Base-by-base conservation (phyloP, 192 early-diverging fungal species). In the Kickxella alabastrina region DNA sequence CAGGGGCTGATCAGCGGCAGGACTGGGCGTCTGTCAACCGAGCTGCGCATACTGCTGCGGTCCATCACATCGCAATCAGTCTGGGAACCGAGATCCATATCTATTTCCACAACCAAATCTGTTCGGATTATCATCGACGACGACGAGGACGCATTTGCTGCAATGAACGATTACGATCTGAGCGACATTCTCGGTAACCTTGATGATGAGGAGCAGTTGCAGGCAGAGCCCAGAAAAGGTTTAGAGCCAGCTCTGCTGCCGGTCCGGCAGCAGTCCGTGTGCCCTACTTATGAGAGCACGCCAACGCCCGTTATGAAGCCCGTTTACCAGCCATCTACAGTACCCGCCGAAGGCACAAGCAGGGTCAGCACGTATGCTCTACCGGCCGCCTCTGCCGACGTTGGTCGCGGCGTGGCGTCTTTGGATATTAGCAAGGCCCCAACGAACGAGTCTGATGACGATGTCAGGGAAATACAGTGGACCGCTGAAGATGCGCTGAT, bases 121-220 rank as follows among this genome's bases (percentile, higher is more conserved):
- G 61, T 67, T 6, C 65, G 60, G 54, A 64, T 64, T 37, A 63
- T 55, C 46, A 60, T 68, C 36, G 57, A 68, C 36, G 59, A 64
- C 21, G 64, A 59, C 32, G 54, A 64, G 21, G 62, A 75, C 23
- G 55, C 31, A 4, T 59, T 75, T 46, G 56, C 59, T n/a, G 57
- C 47, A 13, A 43, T 60, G 18, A 54, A 68, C 40, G 44, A 43
- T 21, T 31, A 50, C 3, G 72, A 67, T 14, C 35, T 75, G 1
- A 60, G 43, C 52, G 65, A 60, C 29, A 24, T 25, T 14, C 35
- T 43, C 24, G 9, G 10, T 14, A 10, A 32, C 24, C 1, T 21
- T 15, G n/a, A 25, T 26, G 43, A 21, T 39, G 6, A 39, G 46
- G 18, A n/a, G 26, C 44, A 57, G 26, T 18, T n/a, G 24, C 12